Evolutionary conservation across 192 early-diverging fungal species (phyloP).

Genomic region (Backusella macrospora): DNA sequence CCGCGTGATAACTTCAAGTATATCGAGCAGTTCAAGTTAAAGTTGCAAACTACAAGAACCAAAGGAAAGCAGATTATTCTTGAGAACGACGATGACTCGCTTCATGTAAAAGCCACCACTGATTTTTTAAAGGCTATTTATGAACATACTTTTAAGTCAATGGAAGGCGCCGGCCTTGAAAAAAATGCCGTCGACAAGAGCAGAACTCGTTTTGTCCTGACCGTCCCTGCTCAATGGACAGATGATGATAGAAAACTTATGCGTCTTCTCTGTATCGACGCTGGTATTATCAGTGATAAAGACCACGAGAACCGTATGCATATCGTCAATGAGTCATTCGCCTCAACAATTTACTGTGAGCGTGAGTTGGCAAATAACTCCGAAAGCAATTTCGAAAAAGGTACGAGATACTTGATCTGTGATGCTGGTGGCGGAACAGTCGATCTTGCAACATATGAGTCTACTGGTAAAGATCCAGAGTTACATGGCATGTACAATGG

Average conservation of each 20-base stretch:
- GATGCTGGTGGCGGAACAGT: conserved; percentile 22
- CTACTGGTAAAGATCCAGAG: neutral
- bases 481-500: neutral
- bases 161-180: neutral
- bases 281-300: conserved; percentile 13
- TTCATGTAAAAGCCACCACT: neutral
- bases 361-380: neutral
- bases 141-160: neutral
- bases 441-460: conserved; percentile 16
- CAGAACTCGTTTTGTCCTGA: conserved; percentile 3
- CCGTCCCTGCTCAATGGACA: conserved; percentile 14
- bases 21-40: neutral
- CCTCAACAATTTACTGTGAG: conserved; percentile 12
- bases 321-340: conserved; percentile 11
- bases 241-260: neutral
- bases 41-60: neutral
- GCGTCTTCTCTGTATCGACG: neutral
- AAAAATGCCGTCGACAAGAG: neutral
- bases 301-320: conserved; percentile 11
- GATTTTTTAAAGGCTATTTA: conserved; percentile 17
- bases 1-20: no score
- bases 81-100: neutral
- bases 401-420: neutral
- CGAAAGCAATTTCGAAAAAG: neutral
- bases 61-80: neutral